Evolutionary conservation across 2,329 filamentous ascomycete species (phyloP).

Genomic region (Colletotrichum sp.): DNA sequence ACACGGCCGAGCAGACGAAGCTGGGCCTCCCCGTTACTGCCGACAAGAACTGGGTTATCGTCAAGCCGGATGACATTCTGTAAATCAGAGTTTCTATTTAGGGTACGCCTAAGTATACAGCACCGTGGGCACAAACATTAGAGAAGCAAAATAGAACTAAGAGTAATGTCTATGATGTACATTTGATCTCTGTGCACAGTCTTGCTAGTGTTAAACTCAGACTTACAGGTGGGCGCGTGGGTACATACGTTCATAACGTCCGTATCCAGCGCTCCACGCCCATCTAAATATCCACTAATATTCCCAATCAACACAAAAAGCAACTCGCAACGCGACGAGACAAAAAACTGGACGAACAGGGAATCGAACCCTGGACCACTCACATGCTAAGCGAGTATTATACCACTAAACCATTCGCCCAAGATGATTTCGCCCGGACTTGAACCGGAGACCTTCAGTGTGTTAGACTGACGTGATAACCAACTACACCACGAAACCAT

Average conservation of each 20-base stretch:
- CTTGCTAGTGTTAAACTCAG: neutral
- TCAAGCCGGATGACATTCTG: slow-evolving; percentile 43
- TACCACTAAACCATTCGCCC: slow-evolving; percentile 22
- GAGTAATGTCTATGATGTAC: neutral
- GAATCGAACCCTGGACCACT: slow-evolving; percentile 21
- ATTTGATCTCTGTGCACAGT: neutral
- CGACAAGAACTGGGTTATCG: slow-evolving; percentile 50
- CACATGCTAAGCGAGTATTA: slow-evolving; percentile 23
- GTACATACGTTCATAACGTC: neutral
- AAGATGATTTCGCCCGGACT: slow-evolving; percentile 17
- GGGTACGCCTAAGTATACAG: neutral
- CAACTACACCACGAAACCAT: slow-evolving; percentile 39
- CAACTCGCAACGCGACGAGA: neutral
- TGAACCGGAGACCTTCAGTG: slow-evolving; percentile 23
- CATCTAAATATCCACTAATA: neutral
- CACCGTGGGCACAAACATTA: neutral
- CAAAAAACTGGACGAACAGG: slow-evolving; percentile 5
- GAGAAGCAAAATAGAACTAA: neutral
- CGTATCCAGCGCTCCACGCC: fast-evolving
- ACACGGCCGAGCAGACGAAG: slow-evolving; percentile 35
- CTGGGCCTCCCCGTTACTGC: slow-evolving; percentile 43
- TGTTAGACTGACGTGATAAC: slow-evolving; percentile 56
- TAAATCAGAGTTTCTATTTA: slow-evolving; percentile 8
- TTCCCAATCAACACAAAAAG: neutral
- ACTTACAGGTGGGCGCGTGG: neutral